Percentiles rank a stretch among this genome's conserved stretches.
These are phyloP conservation scores for Zygosaccharomyces rouxii DNA, from an alignment of 805 yeast genomes.

Conservation along the genomic window DNA sequence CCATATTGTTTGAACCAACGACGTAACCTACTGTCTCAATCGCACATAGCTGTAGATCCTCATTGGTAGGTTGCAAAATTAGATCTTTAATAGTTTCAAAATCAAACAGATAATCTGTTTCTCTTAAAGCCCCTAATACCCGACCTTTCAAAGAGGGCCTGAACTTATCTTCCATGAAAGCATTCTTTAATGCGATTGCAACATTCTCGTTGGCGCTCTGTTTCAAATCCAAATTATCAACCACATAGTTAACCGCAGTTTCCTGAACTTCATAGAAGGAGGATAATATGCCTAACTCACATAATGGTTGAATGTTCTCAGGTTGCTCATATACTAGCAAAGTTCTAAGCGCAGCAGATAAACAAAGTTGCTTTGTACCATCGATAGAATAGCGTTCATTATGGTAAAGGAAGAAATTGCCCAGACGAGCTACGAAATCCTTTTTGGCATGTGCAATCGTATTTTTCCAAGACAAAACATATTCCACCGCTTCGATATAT, in stretches of 20 bases:
- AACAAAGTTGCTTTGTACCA: conserved; percentile 49
- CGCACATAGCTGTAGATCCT: conserved; percentile 45
- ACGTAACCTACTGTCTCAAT: conserved; percentile 50
- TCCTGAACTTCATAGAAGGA: conserved; percentile 44
- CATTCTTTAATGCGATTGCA: conserved; percentile 16
- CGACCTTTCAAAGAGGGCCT: conserved; percentile 46
- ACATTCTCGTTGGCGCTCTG: conserved; percentile 6
- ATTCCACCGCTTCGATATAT: conserved; percentile 29
- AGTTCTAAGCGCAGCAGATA: conserved; percentile 34
- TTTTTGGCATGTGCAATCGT: neutral
- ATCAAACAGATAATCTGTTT: conserved; percentile 18
- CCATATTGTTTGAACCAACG: conserved; percentile 22
- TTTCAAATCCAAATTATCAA: conserved; percentile 3
- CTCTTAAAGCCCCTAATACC: conserved; percentile 37
- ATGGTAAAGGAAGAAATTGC: conserved; percentile 37
- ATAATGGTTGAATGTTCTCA: conserved; percentile 27
- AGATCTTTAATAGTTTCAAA: conserved; percentile 21
- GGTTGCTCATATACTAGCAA: conserved; percentile 26
- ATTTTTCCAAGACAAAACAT: conserved; percentile 10
- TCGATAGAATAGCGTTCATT: conserved; percentile 32
- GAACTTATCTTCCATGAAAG: conserved; percentile 26
- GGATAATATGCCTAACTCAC: conserved; percentile 38
- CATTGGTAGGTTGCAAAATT: conserved; percentile 37
- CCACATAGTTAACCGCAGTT: conserved; percentile 37
- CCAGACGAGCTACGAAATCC: conserved; percentile 25